A percentile compares a stretch with the other conserved stretches of the same genome.
phyloP scores from a whole-genome alignment of 768 basidiomycete genomes.

The Hypholoma sublateritium region DNA sequence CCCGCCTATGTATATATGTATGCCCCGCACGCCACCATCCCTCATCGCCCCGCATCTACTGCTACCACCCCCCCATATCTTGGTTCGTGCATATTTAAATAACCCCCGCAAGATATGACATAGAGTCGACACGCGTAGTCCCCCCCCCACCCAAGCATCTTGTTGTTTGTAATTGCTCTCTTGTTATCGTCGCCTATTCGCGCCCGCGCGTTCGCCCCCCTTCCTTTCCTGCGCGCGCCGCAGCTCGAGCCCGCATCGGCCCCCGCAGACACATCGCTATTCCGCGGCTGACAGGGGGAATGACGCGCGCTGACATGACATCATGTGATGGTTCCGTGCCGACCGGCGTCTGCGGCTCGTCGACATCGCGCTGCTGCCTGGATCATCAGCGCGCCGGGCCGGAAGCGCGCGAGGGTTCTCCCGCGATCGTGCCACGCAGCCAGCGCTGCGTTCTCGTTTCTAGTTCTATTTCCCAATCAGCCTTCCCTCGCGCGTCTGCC shows the following conservation, averaged over 20 bases:
- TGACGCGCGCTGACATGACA: conserved; percentile 8
- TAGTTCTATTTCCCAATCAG: too few relatives aligned
- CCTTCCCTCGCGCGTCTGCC: too few relatives aligned
- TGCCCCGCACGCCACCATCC: conserved; percentile 11
- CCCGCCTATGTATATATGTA: conserved; percentile 27
- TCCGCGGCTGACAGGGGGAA: conserved; percentile 7
- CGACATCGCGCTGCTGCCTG: neutral
- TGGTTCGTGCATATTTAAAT: conserved; percentile 23
- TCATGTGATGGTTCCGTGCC: conserved; percentile 9
- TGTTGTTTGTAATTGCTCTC: conserved; percentile 24
- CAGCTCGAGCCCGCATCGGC: neutral
- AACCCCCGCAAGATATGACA: conserved; percentile 15
- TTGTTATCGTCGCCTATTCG: conserved; percentile 11
- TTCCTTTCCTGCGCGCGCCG: neutral
- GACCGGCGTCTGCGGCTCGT: conserved; percentile 7
- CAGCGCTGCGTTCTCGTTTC: too few relatives aligned
- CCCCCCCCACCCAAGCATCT: conserved; percentile 6
- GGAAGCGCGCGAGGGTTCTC: neutral
- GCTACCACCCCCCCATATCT: conserved; percentile 19
- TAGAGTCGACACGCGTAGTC: conserved; percentile 15
- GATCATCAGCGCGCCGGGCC: neutral
- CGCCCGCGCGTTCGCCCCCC: neutral
- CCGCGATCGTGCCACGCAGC: neutral
- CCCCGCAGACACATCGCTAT: neutral
- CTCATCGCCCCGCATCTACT: conserved; percentile 17